phyloP scores from a whole-genome alignment of 2,329 filamentous ascomycete species.

The Beauveria medogensis region DNA sequence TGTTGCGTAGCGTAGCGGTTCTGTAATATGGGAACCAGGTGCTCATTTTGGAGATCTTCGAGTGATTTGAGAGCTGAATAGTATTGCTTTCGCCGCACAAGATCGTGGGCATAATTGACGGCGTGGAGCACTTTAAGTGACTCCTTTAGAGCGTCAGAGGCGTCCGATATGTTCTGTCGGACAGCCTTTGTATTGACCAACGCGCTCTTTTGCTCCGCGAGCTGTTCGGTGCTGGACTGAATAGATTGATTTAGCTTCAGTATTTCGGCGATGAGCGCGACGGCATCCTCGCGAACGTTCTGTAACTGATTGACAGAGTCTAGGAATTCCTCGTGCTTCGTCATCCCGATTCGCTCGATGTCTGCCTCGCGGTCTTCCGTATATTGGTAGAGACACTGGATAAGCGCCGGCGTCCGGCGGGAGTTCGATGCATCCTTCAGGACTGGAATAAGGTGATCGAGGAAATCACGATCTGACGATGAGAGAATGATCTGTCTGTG shows the following conservation, averaged over 20 bases:
- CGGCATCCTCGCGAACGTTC: slow-evolving; percentile 81
- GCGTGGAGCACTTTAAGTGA: slow-evolving; percentile 87
- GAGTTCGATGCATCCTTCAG: slow-evolving; percentile 81
- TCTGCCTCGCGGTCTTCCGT: slow-evolving; percentile 80
- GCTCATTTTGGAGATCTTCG: slow-evolving; percentile 93
- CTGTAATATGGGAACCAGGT: slow-evolving; percentile 63
- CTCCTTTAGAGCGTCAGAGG: slow-evolving; percentile 77
- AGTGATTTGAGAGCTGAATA: slow-evolving; percentile 90
- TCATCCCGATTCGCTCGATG: slow-evolving; percentile 89
- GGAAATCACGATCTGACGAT: slow-evolving; percentile 83
- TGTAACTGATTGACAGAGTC: slow-evolving; percentile 91
- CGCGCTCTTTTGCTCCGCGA: slow-evolving; percentile 89
- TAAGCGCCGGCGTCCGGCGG: slow-evolving; percentile 63
- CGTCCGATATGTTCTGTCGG: slow-evolving; percentile 91
- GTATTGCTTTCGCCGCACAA: slow-evolving; percentile 87
- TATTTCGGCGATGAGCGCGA: slow-evolving; percentile 82
- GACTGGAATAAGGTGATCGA: slow-evolving; percentile 90
- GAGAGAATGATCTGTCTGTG: slow-evolving; percentile 74
- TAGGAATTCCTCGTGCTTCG: slow-evolving; percentile 95
- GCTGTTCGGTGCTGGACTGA: slow-evolving; percentile 85
- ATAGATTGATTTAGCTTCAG: slow-evolving; percentile 90
- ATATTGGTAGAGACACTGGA: slow-evolving; percentile 64
- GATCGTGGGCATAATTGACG: slow-evolving; percentile 88
- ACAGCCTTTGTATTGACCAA: slow-evolving; percentile 88
- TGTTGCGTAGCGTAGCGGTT: slow-evolving; percentile 89